These are phyloP conservation scores for Mycena olivaceomarginata DNA, from an alignment of 768 basidiomycete species.

Conservation along the genomic window DNA sequence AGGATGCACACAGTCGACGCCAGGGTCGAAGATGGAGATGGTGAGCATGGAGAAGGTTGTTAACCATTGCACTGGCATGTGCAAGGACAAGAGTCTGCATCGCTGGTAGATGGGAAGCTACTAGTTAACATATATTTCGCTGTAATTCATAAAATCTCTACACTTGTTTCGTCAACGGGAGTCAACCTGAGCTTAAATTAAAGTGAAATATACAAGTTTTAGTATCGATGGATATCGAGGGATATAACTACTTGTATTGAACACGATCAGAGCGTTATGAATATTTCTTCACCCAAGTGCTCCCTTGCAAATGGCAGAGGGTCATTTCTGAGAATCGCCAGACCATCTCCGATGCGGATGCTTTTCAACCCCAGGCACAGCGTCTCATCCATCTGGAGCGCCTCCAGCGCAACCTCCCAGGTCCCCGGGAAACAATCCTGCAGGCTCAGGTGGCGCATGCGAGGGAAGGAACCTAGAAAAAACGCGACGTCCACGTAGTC, in stretches of 20 bases:
- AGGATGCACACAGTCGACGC: conserved; percentile 33
- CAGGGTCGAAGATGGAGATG: conserved; percentile 31
- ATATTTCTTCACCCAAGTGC: neutral
- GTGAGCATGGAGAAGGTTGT: conserved; percentile 26
- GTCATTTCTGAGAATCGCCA: conserved; percentile 1
- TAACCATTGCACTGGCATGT: conserved; percentile 15
- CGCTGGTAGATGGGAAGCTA: neutral
- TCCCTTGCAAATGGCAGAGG: conserved; percentile 24
- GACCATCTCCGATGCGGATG: neutral
- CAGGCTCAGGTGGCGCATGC: neutral
- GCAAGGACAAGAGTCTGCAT: conserved; percentile 6
- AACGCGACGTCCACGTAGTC: neutral
- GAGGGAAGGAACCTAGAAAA: conserved; percentile 26
- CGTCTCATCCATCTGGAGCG: conserved; percentile 16
- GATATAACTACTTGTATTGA: no score
- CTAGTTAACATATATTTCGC: no score
- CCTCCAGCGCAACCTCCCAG: conserved; percentile 30
- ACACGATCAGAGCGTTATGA: no score
- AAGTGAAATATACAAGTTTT: no score
- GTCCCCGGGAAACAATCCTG: conserved; percentile 22
- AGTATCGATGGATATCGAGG: no score
- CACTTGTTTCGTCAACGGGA: no score
- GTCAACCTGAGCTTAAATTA: no score
- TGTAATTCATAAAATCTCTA: no score
- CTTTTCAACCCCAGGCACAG: conserved; percentile 19